Evolutionary conservation across 257 asterid species (phyloP).

Genomic region (Rubia yunnanensis): DNA sequence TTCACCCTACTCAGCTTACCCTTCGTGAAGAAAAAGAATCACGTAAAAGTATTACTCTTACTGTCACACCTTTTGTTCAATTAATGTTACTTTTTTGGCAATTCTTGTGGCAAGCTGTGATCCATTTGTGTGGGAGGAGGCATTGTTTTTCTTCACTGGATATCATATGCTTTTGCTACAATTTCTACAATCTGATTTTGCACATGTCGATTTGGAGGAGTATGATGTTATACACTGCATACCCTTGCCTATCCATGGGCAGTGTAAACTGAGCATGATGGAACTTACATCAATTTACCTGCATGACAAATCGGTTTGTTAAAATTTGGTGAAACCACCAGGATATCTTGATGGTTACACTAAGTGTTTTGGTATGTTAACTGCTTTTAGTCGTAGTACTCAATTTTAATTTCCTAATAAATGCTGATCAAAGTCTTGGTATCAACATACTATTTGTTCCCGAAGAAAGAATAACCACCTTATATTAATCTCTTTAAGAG

Average conservation of each 20-base stretch:
- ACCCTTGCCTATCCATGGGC: slow-evolving; percentile 1
- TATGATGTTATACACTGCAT: too few species aligned
- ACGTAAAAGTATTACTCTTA: neutral
- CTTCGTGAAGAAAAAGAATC: neutral
- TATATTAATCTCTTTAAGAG: neutral
- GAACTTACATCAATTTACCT: neutral
- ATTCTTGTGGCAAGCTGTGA: neutral
- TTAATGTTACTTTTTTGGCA: neutral
- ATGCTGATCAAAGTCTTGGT: neutral
- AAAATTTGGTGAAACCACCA: neutral
- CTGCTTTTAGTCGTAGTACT: neutral
- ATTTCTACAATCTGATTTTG: too few species aligned
- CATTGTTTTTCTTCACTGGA: neutral
- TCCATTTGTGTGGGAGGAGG: neutral
- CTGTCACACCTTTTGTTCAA: neutral
- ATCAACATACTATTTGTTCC: neutral
- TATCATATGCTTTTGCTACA: neutral
- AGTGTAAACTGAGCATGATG: neutral
- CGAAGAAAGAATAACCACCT: neutral
- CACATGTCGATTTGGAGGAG: neutral
- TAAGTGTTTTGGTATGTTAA: neutral
- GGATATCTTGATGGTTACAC: neutral
- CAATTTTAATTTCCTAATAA: too few species aligned
- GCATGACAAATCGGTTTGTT: neutral
- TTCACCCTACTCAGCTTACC: neutral